Conservation (phyloP, 192 early-diverging fungal species). For the Coemansia brasiliensis region DNA sequence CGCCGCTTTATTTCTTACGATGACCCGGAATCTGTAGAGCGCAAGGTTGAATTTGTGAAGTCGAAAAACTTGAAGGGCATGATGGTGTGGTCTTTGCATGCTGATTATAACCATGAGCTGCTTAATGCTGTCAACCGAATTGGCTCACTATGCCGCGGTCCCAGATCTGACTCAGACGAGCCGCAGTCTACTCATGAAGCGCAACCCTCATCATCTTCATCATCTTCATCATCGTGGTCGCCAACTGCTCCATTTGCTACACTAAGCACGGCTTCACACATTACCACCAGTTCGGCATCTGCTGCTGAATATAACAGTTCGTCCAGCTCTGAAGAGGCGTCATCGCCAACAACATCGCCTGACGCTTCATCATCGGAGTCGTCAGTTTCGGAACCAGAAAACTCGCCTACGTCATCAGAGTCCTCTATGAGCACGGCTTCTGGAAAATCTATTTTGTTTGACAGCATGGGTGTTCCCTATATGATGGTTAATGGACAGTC, state of each 20-base stretch:
- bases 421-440: neutral
- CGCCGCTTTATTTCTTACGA: slow-evolving; percentile 78
- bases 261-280: slow-evolving; percentile 5
- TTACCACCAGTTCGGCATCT: neutral
- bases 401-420: neutral
- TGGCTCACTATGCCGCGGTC: slow-evolving; percentile 44
- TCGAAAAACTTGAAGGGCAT: slow-evolving; percentile 61
- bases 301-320: neutral
- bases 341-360: neutral
- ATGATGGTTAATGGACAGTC: slow-evolving; percentile 36
- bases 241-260: slow-evolving; percentile 25
- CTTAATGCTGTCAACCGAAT: slow-evolving; percentile 26
- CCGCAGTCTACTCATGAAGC: neutral
- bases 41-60: slow-evolving; percentile 63
- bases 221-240: slow-evolving; percentile 16
- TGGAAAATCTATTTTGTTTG: slow-evolving; percentile 42
- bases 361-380: neutral
- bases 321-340: slow-evolving; percentile 3
- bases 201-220: neutral
- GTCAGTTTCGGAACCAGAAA: neutral
- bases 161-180: slow-evolving; percentile 20
- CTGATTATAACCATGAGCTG: slow-evolving; percentile 60
- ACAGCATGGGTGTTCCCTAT: slow-evolving; percentile 40
- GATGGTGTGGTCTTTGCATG: slow-evolving; percentile 61
- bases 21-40: slow-evolving; percentile 63